Conservation (phyloP, 108 stramenopile species). For the Nitzschia inconspicua region DNA sequence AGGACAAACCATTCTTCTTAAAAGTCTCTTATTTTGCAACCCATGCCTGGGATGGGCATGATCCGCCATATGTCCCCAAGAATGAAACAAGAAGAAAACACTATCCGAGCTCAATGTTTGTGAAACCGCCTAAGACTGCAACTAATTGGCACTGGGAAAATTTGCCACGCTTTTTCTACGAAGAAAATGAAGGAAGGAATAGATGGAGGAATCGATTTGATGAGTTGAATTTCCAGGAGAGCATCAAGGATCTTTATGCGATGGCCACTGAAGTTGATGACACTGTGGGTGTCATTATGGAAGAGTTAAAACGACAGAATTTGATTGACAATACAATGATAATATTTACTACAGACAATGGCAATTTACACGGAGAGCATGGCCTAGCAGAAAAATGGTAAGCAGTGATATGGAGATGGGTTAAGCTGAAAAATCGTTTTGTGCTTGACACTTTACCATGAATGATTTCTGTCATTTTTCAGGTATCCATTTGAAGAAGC, state of each 20-base stretch:
- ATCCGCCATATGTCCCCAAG: conserved; percentile 34
- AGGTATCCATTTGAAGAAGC: conserved; percentile 76
- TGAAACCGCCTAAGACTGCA: conserved; percentile 51
- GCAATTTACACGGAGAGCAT: conserved; percentile 60
- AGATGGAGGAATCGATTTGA: conserved; percentile 67
- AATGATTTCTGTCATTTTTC: no score
- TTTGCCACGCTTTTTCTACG: conserved; percentile 36
- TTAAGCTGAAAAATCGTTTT: no score
- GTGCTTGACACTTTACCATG: no score
- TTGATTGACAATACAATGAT: conserved; percentile 65
- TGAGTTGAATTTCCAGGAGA: conserved; percentile 49
- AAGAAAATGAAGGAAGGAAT: conserved; percentile 57
- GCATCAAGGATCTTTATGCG: conserved; percentile 58
- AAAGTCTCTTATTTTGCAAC: conserved; percentile 84
- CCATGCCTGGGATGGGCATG: conserved; percentile 23
- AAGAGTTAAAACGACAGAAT: conserved; percentile 57
- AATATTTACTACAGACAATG: conserved; percentile 86
- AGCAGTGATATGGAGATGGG: no score
- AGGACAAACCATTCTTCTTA: conserved; percentile 62
- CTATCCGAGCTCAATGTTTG: conserved; percentile 51
- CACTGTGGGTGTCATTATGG: conserved; percentile 56
- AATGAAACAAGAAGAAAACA: conserved; percentile 44
- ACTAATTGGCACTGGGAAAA: conserved; percentile 25
- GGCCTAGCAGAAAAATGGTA: conserved; percentile 57
- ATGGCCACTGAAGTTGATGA: conserved; percentile 80